Percentiles rank a stretch among this genome's conserved stretches.
These are phyloP conservation scores for Oryza glaberrima DNA, from an alignment of 176 grass and related monocot genomes.

Conservation along the genomic window DNA sequence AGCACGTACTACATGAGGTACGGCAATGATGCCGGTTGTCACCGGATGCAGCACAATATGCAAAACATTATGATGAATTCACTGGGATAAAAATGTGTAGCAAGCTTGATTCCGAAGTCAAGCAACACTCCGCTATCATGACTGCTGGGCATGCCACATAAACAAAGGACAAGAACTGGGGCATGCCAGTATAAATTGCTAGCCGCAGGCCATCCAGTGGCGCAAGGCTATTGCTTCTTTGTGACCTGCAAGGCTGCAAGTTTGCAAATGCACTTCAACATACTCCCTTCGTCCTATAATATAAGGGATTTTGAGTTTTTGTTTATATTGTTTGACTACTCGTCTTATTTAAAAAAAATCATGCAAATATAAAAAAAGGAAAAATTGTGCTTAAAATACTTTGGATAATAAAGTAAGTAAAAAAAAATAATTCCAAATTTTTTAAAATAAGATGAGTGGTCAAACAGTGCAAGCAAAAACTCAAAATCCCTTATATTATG, in stretches of 20 bases:
- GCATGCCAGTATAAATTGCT: neutral
- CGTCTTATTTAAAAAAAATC: no score
- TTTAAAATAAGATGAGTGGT: no score
- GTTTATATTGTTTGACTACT: no score
- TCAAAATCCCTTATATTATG: no score
- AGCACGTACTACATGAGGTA: neutral
- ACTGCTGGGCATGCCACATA: neutral
- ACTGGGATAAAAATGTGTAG: conserved; percentile 9
- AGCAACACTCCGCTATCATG: conserved; percentile 20
- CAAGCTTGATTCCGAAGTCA: conserved; percentile 21
- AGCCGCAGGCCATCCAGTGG: neutral
- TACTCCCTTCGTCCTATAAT: no score
- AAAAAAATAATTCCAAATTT: no score
- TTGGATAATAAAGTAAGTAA: no score
- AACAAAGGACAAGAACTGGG: neutral
- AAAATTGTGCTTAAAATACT: no score
- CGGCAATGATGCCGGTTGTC: conserved; percentile 33
- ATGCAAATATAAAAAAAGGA: no score
- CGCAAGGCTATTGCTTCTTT: neutral
- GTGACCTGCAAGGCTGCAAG: neutral
- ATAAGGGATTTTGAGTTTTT: no score
- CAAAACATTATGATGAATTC: conserved; percentile 16
- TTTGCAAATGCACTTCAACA: neutral
- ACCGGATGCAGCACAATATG: conserved; percentile 25
- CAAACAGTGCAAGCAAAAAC: no score